These are phyloP conservation scores for Purshia tridentata DNA, from an alignment of 306 rosid species.

Conservation along the genomic window DNA sequence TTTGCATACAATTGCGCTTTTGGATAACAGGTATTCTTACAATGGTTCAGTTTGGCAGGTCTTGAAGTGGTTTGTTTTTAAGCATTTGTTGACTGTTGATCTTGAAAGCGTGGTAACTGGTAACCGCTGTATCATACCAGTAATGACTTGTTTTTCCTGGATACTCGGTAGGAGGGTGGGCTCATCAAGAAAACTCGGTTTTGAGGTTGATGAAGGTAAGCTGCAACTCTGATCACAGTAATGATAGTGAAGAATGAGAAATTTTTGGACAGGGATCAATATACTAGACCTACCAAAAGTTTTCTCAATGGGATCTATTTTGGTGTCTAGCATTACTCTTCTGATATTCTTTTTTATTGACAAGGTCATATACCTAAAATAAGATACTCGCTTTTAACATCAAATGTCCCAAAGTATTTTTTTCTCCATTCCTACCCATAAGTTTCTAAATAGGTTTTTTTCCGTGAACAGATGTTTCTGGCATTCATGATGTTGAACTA, in stretches of 20 bases:
- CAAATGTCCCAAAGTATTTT: background rate
- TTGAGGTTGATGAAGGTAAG: conserved; percentile 55
- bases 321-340: conserved; percentile 1
- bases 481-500: conserved; percentile 60
- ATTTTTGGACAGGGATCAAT: background rate
- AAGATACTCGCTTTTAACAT: background rate
- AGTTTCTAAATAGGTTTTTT: conserved; percentile 19
- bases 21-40: conserved; percentile 24
- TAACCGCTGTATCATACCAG: conserved; percentile 24
- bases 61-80: conserved; percentile 36
- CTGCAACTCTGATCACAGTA: background rate
- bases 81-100: conserved; percentile 30
- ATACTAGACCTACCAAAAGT: background rate
- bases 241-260: background rate
- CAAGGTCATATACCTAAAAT: background rate
- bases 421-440: background rate
- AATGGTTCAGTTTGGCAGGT: conserved; percentile 47
- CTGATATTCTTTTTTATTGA: background rate
- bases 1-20: conserved; percentile 13
- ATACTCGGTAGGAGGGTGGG: conserved; percentile 38
- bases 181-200: conserved; percentile 29
- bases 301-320: background rate
- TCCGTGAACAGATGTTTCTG: conserved; percentile 50
- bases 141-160: conserved; percentile 70
- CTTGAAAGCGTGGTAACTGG: conserved; percentile 15